Percentiles rank a stretch among this genome's conserved stretches.
Conservation (phyloP, 805 yeast genomes). For the Lachancea cidri region DNA sequence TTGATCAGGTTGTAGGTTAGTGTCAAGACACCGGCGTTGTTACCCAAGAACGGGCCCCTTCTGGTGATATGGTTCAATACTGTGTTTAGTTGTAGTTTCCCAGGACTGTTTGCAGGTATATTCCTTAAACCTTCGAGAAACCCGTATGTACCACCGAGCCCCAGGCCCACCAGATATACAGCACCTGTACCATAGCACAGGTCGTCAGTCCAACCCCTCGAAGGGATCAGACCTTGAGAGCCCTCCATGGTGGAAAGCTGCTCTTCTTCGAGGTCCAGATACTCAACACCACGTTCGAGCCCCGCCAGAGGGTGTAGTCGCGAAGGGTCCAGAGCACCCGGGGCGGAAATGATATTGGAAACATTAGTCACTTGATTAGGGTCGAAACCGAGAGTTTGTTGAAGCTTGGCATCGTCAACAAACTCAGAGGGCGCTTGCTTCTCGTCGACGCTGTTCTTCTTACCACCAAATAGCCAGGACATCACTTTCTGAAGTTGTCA, state of each 20-base stretch:
- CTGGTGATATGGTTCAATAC: conserved; percentile 87
- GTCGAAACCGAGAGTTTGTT: conserved; percentile 48
- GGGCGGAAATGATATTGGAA: conserved; percentile 53
- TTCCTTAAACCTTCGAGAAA: conserved; percentile 77
- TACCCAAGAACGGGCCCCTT: conserved; percentile 94
- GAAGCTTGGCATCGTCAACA: conserved; percentile 18
- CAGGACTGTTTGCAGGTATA: conserved; percentile 70
- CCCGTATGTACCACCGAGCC: conserved; percentile 87
- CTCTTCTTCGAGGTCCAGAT: conserved; percentile 84
- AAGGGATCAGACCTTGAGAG: conserved; percentile 83
- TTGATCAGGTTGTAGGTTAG: conserved; percentile 81
- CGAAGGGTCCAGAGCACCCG: conserved; percentile 61
- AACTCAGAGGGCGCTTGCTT: conserved; percentile 9
- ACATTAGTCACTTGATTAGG: conserved; percentile 61
- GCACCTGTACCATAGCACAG: conserved; percentile 97
- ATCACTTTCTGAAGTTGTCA: conserved; percentile 6
- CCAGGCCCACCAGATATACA: conserved; percentile 79
- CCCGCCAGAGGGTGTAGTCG: conserved; percentile 91
- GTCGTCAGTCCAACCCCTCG: conserved; percentile 98
- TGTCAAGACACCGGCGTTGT: conserved; percentile 92
- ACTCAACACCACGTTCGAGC: conserved; percentile 83
- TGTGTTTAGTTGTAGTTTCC: conserved; percentile 81
- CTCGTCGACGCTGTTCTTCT: conserved; percentile 13
- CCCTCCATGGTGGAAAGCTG: conserved; percentile 73
- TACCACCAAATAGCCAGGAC: conserved; percentile 27